Evolutionary conservation across 1,284 basidiomycete species (phyloP), one percentile per base, ranked within the genome.

Genomic region (Gomphus sp.): DNA sequence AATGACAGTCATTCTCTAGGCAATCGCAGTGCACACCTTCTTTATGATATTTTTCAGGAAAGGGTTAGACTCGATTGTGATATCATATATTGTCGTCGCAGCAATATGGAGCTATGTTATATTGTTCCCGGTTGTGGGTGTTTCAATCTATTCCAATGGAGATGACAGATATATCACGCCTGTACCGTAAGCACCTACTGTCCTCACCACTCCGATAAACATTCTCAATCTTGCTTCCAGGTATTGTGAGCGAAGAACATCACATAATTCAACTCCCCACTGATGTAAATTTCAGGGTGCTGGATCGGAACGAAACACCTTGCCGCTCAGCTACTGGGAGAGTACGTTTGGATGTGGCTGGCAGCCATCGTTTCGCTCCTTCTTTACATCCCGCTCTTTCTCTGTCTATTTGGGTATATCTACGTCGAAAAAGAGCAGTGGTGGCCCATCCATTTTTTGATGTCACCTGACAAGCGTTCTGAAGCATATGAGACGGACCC

Each of bases 1-100:
- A 52, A 14, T 22, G 10, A 36, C n/a, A 56, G 34, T 25, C 16
- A 9, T 3, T 34, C 6, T 50, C 37, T 44, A 55, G 49, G 59
- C 59, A n/a, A 65, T 65, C 31, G 61, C 63, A n/a, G 43, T 64
- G 7, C 58, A 64, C 36, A 65, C 60, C 2, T 65, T 65, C 52
- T n/a, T 62, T 12, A 60, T 61, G 2, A 61, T 65, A 1, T 62
- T 65, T 28, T 55, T 61, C 22, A 54, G 64, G 34, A 44, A 34
- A 39, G 54, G 37, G 18, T 31, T 58, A 37, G 49, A 55, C n/a
- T 41, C 57, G 31, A 41, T 52, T 16, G 34, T 34, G 10, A 37
- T 43, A 5, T 37, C 63, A 10, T 52, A 60, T 36, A 52, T 58
- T 36, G 45, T 59, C 12, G 60, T 64, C 10, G 50, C 58, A 31